phyloP scores from a whole-genome alignment of 2,329 filamentous ascomycete species.

The Colletotrichum kahawae region DNA sequence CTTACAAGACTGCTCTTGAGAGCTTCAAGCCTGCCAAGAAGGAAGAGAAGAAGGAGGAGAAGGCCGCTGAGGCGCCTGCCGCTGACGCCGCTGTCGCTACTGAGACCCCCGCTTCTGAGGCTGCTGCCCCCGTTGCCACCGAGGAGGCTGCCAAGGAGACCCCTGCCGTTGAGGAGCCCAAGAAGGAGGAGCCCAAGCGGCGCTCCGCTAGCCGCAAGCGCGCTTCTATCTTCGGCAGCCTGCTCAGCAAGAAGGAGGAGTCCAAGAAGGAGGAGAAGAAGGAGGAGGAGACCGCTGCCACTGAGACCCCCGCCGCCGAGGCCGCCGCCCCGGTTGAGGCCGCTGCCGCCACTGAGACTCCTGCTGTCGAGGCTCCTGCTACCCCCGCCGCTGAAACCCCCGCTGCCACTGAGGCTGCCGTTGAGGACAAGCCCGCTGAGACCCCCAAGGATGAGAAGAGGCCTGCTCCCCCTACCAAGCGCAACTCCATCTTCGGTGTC shows the following conservation, averaged over 20 bases:
- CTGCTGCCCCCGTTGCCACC: conserved; percentile 32
- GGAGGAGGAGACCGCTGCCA: conserved; percentile 38
- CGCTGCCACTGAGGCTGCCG: conserved; percentile 33
- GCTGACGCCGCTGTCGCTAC: conserved; percentile 37
- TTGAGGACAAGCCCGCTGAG: conserved; percentile 40
- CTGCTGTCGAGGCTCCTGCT: conserved; percentile 33
- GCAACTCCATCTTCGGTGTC: conserved; percentile 61
- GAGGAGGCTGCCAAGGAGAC: conserved; percentile 38
- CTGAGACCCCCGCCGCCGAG: conserved; percentile 33
- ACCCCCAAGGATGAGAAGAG: conserved; percentile 44
- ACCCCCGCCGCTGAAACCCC: conserved; percentile 38
- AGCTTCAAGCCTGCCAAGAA: conserved; percentile 60
- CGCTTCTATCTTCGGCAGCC: conserved; percentile 64
- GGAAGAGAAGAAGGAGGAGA: conserved; percentile 52
- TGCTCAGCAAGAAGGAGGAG: conserved; percentile 62
- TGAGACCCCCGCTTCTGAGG: conserved; percentile 31
- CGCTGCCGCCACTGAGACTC: conserved; percentile 35
- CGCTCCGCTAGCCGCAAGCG: conserved; percentile 71
- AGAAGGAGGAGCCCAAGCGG: conserved; percentile 65
- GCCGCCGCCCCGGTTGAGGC: conserved; percentile 34
- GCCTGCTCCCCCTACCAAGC: conserved; percentile 56
- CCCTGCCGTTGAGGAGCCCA: conserved; percentile 38
- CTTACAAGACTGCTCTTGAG: conserved; percentile 86
- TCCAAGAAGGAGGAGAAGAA: conserved; percentile 47
- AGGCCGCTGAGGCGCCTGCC: conserved; percentile 44